Percentiles rank a stretch among this genome's conserved stretches.
These are phyloP conservation scores for Erythrobasidium yunnanense DNA, from an alignment of 768 basidiomycete species.

Conservation along the genomic window DNA sequence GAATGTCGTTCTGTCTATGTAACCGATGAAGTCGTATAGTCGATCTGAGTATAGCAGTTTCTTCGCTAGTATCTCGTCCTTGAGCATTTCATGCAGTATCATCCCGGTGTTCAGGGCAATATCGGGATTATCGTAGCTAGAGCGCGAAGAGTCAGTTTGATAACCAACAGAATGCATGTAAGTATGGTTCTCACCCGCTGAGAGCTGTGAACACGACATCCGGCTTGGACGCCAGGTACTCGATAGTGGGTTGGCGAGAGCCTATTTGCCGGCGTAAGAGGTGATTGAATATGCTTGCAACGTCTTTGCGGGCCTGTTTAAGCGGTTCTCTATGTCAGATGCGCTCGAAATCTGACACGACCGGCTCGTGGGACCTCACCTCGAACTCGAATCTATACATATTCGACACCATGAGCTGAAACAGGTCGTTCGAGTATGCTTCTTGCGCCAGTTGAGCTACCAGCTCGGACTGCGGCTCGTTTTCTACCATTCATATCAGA, in stretches of 20 bases:
- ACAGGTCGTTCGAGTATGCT: constrained; percentile 79
- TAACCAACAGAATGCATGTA: not conserved
- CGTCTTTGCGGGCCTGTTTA: constrained; percentile 46
- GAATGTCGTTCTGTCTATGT: constrained; percentile 95
- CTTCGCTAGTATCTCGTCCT: constrained; percentile 81
- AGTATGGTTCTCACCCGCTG: constrained; percentile 47
- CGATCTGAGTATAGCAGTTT: constrained; percentile 86
- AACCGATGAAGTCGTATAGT: constrained; percentile 91
- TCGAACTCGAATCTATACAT: constrained; percentile 88
- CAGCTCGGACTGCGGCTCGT: constrained; percentile 75
- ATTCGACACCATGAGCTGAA: constrained; percentile 66
- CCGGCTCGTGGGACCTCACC: constrained; percentile 47
- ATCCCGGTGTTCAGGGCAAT: constrained; percentile 94
- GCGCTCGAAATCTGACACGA: not conserved
- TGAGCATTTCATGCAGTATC: constrained; percentile 92
- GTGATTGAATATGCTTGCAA: constrained; percentile 46
- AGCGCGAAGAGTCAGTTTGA: not conserved
- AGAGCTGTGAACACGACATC: constrained; percentile 71
- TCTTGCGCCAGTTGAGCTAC: constrained; percentile 93
- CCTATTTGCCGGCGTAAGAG: constrained; percentile 71
- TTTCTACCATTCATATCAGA: constrained; percentile 28
- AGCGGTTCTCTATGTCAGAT: not conserved
- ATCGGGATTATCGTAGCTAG: constrained; percentile 83
- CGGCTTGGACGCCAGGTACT: constrained; percentile 66
- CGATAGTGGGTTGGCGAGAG: constrained; percentile 86